Evolutionary conservation across 140 eudicot genomes (phyloP).

Genomic region (Cichorium intybus): DNA sequence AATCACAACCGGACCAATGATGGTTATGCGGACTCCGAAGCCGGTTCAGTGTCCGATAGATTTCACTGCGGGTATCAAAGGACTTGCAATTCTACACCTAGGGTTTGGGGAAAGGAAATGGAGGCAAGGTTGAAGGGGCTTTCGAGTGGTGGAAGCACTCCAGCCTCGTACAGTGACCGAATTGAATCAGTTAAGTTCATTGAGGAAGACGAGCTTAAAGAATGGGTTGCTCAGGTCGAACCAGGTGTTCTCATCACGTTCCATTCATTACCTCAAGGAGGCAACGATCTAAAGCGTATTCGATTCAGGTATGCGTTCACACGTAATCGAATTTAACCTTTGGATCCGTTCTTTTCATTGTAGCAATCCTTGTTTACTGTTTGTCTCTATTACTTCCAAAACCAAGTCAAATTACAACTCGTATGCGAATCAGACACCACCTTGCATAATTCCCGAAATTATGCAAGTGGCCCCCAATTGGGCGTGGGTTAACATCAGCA

Average conservation of each 20-base stretch:
- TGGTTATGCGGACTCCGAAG: constrained; percentile 52
- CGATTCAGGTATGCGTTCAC: constrained; percentile 71
- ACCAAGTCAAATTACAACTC: constrained; percentile 31
- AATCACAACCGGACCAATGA: constrained; percentile 28
- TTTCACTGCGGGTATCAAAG: constrained; percentile 57
- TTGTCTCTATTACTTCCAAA: constrained; percentile 20
- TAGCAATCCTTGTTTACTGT: constrained; percentile 12
- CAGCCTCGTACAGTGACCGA: constrained; percentile 81
- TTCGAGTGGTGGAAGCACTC: constrained; percentile 90
- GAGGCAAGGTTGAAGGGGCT: constrained; percentile 83
- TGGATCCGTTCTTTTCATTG: constrained; percentile 26
- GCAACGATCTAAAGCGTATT: constrained; percentile 80
- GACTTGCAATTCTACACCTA: constrained; percentile 55
- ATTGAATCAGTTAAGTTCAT: constrained; percentile 68
- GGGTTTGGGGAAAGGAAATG: constrained; percentile 86
- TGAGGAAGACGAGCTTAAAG: constrained; percentile 84
- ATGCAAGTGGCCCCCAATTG: constrained; percentile 49
- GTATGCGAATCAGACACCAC: constrained; percentile 39
- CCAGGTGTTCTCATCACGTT: constrained; percentile 93
- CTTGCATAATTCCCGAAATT: constrained; percentile 39
- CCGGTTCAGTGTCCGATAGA: constrained; percentile 56
- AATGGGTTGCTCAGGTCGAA: constrained; percentile 99
- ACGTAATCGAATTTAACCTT: constrained; percentile 26
- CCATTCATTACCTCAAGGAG: constrained; percentile 69
- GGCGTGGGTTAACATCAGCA: constrained; percentile 30